Evolutionary conservation across 2,329 filamentous ascomycete genomes (phyloP).

Genomic region (Penicillium sp.): DNA sequence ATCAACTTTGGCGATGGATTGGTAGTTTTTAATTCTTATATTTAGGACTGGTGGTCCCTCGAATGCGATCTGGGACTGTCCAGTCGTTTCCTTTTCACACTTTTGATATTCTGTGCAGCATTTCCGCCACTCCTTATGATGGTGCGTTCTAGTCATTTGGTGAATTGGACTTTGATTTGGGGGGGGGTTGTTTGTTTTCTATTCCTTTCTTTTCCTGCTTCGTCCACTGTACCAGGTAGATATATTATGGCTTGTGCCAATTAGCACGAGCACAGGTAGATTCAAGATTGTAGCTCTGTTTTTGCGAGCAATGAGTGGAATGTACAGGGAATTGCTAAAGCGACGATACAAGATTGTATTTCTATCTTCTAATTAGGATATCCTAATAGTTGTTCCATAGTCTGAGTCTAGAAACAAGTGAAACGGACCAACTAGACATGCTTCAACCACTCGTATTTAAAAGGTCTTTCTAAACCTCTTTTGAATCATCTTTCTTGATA

Average conservation of each 20-base stretch:
- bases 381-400: too few species aligned
- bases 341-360: too few species aligned
- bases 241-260: too few species aligned
- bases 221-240: background rate
- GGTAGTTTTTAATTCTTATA: constrained; percentile 16
- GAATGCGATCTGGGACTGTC: constrained; percentile 1
- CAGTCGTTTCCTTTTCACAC: constrained; percentile 6
- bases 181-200: background rate
- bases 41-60: background rate
- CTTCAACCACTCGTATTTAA: too few species aligned
- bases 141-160: background rate
- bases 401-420: too few species aligned
- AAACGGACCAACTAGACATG: too few species aligned
- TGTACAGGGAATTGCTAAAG: too few species aligned
- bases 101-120: background rate
- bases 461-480: too few species aligned
- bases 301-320: background rate
- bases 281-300: background rate
- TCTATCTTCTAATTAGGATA: too few species aligned
- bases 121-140: background rate
- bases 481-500: too few species aligned
- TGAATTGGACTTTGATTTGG: background rate
- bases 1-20: constrained; percentile 6
- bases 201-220: background rate
- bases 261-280: background rate